Evolutionary conservation across 441 rosid genomes (phyloP).

Genomic region (Pelargonium cotyledonis): DNA sequence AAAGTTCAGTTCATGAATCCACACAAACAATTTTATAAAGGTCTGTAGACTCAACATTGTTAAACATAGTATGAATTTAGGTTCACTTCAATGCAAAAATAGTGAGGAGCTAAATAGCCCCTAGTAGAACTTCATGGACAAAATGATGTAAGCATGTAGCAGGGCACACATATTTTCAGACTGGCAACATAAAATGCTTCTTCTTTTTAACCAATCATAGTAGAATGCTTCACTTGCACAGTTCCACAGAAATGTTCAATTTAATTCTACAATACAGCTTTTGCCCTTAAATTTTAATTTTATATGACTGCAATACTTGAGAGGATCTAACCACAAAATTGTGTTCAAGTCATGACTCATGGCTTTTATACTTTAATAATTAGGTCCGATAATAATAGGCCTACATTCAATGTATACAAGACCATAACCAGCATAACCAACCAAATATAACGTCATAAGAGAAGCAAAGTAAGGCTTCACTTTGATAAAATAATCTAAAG

Average conservation of each 20-base stretch:
- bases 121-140: background rate
- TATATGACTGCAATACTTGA: background rate
- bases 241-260: background rate
- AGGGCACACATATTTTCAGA: background rate
- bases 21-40: background rate
- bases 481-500: background rate
- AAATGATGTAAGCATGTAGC: background rate
- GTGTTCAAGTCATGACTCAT: background rate
- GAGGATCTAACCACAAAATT: background rate
- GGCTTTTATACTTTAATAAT: background rate
- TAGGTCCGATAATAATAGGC: background rate
- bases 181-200: background rate
- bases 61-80: background rate
- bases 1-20: slow-evolving; percentile 13
- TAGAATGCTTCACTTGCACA: background rate
- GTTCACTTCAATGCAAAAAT: background rate
- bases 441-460: slow-evolving; percentile 1
- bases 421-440: background rate
- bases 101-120: background rate
- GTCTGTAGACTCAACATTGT: background rate
- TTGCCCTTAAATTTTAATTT: background rate
- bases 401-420: background rate
- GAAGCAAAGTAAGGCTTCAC: background rate
- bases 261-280: background rate
- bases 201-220: background rate